phyloP scores from a whole-genome alignment of 257 asterid genomes.

The Capsicum baccatum region DNA sequence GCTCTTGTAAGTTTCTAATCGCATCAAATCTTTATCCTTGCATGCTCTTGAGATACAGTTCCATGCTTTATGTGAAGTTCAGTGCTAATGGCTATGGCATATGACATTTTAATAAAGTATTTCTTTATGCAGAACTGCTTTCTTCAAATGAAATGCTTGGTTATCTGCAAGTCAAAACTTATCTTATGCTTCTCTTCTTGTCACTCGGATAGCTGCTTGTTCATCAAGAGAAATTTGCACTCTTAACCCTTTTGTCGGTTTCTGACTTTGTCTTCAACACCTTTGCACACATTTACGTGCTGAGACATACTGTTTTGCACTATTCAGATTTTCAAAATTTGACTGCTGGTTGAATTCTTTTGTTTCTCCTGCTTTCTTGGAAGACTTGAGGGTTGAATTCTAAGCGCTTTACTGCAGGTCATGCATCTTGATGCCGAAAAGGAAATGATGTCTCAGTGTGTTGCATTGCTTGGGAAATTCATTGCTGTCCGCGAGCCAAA shows the following conservation, averaged over 20 bases:
- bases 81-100: slow-evolving; percentile 12
- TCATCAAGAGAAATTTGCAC: background rate
- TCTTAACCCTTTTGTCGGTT: background rate
- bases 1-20: slow-evolving; percentile 71
- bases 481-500: slow-evolving; percentile 97
- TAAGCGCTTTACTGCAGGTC: slow-evolving; percentile 55
- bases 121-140: slow-evolving; percentile 8
- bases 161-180: background rate
- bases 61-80: slow-evolving; percentile 18
- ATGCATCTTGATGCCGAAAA: slow-evolving; percentile 99
- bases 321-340: slow-evolving; percentile 10
- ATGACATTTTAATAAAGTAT: background rate
- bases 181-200: slow-evolving; percentile 8
- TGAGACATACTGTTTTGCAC: background rate
- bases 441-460: slow-evolving; percentile 99
- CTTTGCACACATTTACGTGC: background rate
- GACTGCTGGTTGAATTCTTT: background rate
- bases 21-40: background rate
- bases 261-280: too few relatives aligned
- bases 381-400: background rate
- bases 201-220: background rate
- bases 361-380: background rate
- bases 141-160: slow-evolving; percentile 5
- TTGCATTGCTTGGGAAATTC: slow-evolving; percentile 95
- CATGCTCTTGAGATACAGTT: background rate